Percentiles rank a stretch among this genome's conserved stretches.
phyloP scores from a whole-genome alignment of 2,329 filamentous ascomycete species.

The Ceratocystis smalleyi region DNA sequence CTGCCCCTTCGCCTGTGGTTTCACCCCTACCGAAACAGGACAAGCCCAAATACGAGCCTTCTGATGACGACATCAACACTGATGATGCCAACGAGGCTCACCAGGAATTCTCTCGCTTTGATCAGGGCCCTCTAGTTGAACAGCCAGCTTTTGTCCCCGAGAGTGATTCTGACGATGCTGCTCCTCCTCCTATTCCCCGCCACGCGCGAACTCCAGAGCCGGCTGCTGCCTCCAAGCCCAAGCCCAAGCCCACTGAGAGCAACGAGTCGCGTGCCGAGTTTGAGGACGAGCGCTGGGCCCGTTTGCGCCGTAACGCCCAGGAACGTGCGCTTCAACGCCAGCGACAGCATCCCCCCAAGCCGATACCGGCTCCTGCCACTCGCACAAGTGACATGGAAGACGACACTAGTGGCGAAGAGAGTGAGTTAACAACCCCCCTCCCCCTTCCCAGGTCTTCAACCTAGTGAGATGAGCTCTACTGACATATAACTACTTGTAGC shows the following conservation, averaged over 20 bases:
- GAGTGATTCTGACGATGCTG: slow-evolving; percentile 33
- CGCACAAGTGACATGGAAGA: slow-evolving; percentile 46
- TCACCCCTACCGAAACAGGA: slow-evolving; percentile 15
- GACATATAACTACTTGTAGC: slow-evolving; percentile 35
- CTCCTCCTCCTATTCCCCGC: slow-evolving; percentile 38
- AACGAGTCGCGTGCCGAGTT: slow-evolving; percentile 25
- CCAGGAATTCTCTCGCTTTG: slow-evolving; percentile 52
- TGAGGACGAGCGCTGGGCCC: slow-evolving; percentile 71
- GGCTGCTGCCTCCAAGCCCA: slow-evolving; percentile 19
- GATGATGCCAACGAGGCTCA: slow-evolving; percentile 43
- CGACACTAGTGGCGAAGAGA: slow-evolving; percentile 90
- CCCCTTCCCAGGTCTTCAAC: not conserved
- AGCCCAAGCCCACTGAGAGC: slow-evolving; percentile 20
- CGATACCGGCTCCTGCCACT: slow-evolving; percentile 1
- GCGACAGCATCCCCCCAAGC: slow-evolving; percentile 47
- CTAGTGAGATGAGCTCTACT: slow-evolving; percentile 17
- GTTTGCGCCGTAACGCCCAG: slow-evolving; percentile 88
- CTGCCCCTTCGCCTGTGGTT: slow-evolving; percentile 12
- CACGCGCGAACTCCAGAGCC: slow-evolving; percentile 23
- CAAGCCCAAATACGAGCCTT: slow-evolving; percentile 31
- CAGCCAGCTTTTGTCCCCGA: slow-evolving; percentile 68
- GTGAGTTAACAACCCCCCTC: slow-evolving; percentile 37
- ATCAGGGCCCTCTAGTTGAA: slow-evolving; percentile 75
- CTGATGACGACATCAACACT: slow-evolving; percentile 42
- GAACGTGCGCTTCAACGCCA: slow-evolving; percentile 54